Conservation (phyloP, 2,329 filamentous ascomycete species). For the Talaromyces pinophilus region DNA sequence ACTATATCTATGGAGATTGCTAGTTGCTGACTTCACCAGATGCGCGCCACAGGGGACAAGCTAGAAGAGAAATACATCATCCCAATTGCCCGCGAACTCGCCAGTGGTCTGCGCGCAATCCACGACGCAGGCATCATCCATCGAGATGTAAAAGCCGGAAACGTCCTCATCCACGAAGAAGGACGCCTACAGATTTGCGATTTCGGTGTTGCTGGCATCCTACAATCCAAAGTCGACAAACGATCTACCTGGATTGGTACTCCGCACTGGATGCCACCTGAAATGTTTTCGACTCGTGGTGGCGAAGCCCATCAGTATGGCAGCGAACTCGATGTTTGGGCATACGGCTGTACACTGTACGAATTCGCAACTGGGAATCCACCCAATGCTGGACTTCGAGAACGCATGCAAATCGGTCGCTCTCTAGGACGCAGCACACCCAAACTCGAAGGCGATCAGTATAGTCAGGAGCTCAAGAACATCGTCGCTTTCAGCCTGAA, state of each 20-base stretch:
- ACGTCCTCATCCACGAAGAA: constrained; percentile 64
- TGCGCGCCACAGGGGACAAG: constrained; percentile 51
- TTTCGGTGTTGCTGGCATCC: constrained; percentile 65
- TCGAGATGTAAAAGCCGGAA: constrained; percentile 66
- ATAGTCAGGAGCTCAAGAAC: constrained; percentile 48
- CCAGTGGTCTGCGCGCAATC: constrained; percentile 61
- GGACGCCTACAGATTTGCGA: constrained; percentile 65
- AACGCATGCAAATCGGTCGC: constrained; percentile 50
- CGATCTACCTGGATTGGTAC: constrained; percentile 66
- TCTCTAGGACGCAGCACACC: constrained; percentile 46
- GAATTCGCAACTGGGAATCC: constrained; percentile 54
- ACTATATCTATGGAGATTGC: background rate
- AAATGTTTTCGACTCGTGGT: constrained; percentile 51
- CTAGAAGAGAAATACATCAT: constrained; percentile 64
- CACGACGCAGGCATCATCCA: constrained; percentile 68
- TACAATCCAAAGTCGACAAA: constrained; percentile 62
- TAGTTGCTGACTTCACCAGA: constrained; percentile 32
- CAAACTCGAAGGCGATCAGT: constrained; percentile 45
- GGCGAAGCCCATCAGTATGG: constrained; percentile 47
- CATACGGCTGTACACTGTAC: constrained; percentile 53
- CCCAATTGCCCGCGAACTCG: constrained; percentile 64
- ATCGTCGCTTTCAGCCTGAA: constrained; percentile 49
- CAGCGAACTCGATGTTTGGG: constrained; percentile 55
- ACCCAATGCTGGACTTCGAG: constrained; percentile 50
- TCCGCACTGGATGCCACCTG: constrained; percentile 67